These are phyloP conservation scores for Russula olivacea DNA, from an alignment of 768 basidiomycete species.

Conservation along the genomic window DNA sequence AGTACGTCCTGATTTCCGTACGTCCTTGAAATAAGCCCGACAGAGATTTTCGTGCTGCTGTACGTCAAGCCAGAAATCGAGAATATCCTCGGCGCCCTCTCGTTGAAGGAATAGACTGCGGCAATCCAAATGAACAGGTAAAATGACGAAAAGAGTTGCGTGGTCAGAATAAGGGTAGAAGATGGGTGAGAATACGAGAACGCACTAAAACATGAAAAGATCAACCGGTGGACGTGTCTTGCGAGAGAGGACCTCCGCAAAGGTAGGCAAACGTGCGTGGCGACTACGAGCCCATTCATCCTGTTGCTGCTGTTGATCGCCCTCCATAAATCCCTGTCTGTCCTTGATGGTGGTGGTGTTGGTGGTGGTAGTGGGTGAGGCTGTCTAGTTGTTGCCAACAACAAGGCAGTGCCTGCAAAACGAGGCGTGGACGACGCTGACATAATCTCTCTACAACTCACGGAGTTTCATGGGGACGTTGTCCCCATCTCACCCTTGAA, in stretches of 20 bases:
- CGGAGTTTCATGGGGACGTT: no score
- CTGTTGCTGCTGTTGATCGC: conserved; percentile 43
- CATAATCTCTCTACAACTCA: conserved; percentile 8
- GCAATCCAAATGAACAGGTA: background rate
- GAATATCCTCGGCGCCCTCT: conserved; percentile 91
- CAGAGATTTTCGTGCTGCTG: conserved; percentile 99
- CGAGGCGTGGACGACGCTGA: conserved; percentile 14
- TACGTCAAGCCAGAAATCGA: conserved; percentile 99
- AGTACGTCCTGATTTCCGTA: conserved; percentile 87
- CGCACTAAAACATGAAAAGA: conserved; percentile 98
- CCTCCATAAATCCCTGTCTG: conserved; percentile 30
- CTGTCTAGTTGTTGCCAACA: conserved; percentile 8
- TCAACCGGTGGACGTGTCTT: conserved; percentile 93
- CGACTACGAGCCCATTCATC: conserved; percentile 72
- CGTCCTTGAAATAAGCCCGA: conserved; percentile 98
- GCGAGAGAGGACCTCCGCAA: conserved; percentile 85
- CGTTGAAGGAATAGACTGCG: conserved; percentile 88
- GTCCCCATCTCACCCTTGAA: background rate
- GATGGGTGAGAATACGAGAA: conserved; percentile 28
- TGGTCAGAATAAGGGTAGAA: conserved; percentile 15
- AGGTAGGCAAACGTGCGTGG: conserved; percentile 76
- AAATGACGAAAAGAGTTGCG: no score
- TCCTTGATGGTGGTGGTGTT: conserved; percentile 1
- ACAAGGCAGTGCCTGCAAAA: background rate
- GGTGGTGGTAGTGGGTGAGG: conserved; percentile 4